Base-by-base conservation (phyloP, 2,329 filamentous ascomycete species). In the Pestalotiopsis sp. region DNA sequence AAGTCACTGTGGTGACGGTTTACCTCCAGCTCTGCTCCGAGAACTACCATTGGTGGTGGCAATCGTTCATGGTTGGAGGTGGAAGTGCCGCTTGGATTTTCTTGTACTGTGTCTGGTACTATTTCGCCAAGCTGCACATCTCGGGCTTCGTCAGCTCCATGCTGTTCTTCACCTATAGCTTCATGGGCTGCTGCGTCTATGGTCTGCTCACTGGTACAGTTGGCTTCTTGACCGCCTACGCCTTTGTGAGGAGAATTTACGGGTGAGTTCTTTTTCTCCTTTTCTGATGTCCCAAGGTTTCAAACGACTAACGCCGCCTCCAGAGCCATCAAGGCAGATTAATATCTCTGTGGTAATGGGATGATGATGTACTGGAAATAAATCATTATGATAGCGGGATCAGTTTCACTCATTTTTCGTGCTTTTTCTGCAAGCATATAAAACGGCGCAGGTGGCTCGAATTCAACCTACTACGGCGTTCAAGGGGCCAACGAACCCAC, bases 31-130 rank as follows among this genome's bases (percentile, higher is more conserved):
- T 97, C 20, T 95, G 93, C 81, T 86, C 89, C 1, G 94, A 97
- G 86, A 94, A 97, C 79, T 92, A 96, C 80, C 88, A 93, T 78
- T 97, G 94, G 94, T 96, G 93, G 93, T 97, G 93, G 93, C 92
- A 93, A 78, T 93, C 92, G 65, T 96, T 97, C 82, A 81, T 93
- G 63, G 88, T 94, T 9, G 94, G 94, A 59, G 92, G 91, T 62
- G 89, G 91, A 73, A 93, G 91, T 73, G 89, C 92, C 6, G 79
- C 93, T 70, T 97, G 93, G 93, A 89, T 97, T 49, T 96, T 95
- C 77, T 78, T 89, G 49, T 97, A 96, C 82, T 93, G 92, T 78
- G 83, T 91, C 64, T 97, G 93, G 91, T 97, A 95, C 82, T 97
- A 93, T 80, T 86, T 90, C 74, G 90, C 89, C 72, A 93, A 93